phyloP scores from a whole-genome alignment of 2,329 filamentous ascomycete genomes.

The Aspergillus ustus region DNA sequence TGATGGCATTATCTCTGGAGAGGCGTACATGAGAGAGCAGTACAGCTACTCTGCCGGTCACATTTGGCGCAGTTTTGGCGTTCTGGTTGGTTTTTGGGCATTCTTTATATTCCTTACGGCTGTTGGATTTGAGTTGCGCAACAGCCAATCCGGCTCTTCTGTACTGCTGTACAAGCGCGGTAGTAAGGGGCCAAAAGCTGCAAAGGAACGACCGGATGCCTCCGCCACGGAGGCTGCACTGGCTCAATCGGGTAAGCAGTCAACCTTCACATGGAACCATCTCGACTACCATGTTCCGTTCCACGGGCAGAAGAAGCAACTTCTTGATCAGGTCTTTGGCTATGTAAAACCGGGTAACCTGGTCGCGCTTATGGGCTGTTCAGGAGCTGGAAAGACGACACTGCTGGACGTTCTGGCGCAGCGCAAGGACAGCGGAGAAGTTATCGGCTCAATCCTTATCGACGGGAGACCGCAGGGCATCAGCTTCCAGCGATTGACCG shows the following conservation, averaged over 20 bases:
- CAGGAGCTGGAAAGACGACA: slow-evolving; percentile 66
- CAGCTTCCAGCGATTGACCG: slow-evolving; percentile 56
- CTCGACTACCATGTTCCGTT: slow-evolving; percentile 70
- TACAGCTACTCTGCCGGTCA: slow-evolving; percentile 60
- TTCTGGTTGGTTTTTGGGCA: slow-evolving; percentile 74
- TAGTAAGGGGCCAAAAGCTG: slow-evolving; percentile 26
- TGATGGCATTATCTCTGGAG: slow-evolving; percentile 51
- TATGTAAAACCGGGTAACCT: slow-evolving; percentile 76
- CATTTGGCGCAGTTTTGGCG: slow-evolving; percentile 75
- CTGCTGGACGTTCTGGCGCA: slow-evolving; percentile 52
- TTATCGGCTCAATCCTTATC: slow-evolving; percentile 48
- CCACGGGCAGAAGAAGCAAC: slow-evolving; percentile 48
- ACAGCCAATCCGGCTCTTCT: slow-evolving; percentile 36
- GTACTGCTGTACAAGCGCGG: slow-evolving; percentile 41
- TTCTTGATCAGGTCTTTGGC: slow-evolving; percentile 64
- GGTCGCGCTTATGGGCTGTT: slow-evolving; percentile 80
- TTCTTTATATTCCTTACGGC: slow-evolving; percentile 77
- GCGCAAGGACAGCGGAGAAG: slow-evolving; percentile 48
- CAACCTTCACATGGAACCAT: slow-evolving; percentile 79
- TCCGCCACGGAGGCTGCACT: slow-evolving; percentile 17
- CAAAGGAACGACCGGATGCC: not conserved
- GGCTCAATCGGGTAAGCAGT: slow-evolving; percentile 64
- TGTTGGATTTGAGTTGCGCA: slow-evolving; percentile 69
- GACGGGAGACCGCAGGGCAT: slow-evolving; percentile 47
- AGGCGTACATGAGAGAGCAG: slow-evolving; percentile 57